Evolutionary conservation across 768 basidiomycete species (phyloP).

Genomic region (Daedaleopsis nitida): DNA sequence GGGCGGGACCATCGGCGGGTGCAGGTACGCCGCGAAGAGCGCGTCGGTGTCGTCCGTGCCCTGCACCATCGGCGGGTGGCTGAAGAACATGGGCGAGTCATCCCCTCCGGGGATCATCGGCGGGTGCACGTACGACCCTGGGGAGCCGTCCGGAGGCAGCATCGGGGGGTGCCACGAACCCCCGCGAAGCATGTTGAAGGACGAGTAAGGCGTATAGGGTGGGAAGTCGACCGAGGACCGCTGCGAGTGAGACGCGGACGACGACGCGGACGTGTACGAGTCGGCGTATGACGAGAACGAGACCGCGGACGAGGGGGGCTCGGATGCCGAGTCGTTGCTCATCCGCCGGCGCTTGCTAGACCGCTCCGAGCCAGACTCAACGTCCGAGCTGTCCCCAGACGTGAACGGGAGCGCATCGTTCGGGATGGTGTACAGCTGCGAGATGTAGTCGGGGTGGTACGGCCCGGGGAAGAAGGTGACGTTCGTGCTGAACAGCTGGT

Average conservation of each 20-base stretch:
- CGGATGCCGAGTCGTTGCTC: slow-evolving; percentile 57
- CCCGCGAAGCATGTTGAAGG: slow-evolving; percentile 50
- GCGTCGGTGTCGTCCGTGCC: slow-evolving; percentile 58
- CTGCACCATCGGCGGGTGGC: slow-evolving; percentile 58
- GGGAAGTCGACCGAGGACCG: slow-evolving; percentile 64
- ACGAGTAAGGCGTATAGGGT: slow-evolving; percentile 54
- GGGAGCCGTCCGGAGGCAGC: slow-evolving; percentile 57
- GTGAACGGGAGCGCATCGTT: slow-evolving; percentile 58
- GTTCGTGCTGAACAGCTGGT: slow-evolving; percentile 37
- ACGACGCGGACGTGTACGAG: slow-evolving; percentile 56
- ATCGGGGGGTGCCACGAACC: slow-evolving; percentile 82
- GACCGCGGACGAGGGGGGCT: slow-evolving; percentile 61
- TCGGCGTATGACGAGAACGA: slow-evolving; percentile 65
- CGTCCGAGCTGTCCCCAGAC: slow-evolving; percentile 47
- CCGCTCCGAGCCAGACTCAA: slow-evolving; percentile 36
- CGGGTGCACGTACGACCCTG: slow-evolving; percentile 59
- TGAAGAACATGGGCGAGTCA: slow-evolving; percentile 66
- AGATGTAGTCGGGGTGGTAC: slow-evolving; percentile 72
- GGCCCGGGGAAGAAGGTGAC: slow-evolving; percentile 61
- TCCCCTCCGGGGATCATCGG: slow-evolving; percentile 63
- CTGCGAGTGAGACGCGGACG: slow-evolving; percentile 59
- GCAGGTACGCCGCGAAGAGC: slow-evolving; percentile 54
- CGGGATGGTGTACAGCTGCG: slow-evolving; percentile 48
- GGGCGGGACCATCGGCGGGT: slow-evolving; percentile 57
- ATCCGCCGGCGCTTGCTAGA: slow-evolving; percentile 70